These are phyloP conservation scores for Tricladium varicosporioides DNA, from an alignment of 2,329 filamentous ascomycete species.

Conservation along the genomic window DNA sequence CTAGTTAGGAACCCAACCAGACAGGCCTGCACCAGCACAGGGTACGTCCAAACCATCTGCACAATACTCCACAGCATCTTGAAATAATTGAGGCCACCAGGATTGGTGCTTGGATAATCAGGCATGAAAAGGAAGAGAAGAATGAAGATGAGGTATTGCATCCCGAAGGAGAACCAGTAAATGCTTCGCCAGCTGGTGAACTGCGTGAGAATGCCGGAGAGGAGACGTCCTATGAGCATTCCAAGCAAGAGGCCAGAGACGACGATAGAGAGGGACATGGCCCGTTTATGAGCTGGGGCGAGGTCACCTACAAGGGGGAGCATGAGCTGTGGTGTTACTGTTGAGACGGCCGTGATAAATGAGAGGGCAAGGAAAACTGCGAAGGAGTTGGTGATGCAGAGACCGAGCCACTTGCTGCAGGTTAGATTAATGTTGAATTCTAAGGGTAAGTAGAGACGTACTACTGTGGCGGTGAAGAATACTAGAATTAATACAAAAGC, in stretches of 20 bases:
- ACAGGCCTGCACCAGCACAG: conserved; percentile 68
- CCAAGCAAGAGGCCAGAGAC: conserved; percentile 74
- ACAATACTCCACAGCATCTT: conserved; percentile 63
- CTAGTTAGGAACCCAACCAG: conserved; percentile 62
- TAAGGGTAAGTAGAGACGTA: conserved; percentile 37
- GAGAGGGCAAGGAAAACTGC: conserved; percentile 65
- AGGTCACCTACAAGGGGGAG: conserved; percentile 78
- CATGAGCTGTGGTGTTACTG: conserved; percentile 78
- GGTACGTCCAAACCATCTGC: conserved; percentile 61
- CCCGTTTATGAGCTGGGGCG: conserved; percentile 65
- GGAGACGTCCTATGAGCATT: conserved; percentile 70
- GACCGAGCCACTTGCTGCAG: conserved; percentile 57
- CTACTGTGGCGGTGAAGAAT: conserved; percentile 65
- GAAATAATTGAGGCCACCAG: conserved; percentile 61
- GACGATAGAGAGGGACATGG: conserved; percentile 69
- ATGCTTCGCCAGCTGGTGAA: conserved; percentile 74
- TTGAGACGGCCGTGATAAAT: conserved; percentile 73
- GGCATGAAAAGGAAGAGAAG: conserved; percentile 74
- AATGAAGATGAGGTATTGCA: conserved; percentile 65
- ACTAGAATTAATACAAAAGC: conserved; percentile 68
- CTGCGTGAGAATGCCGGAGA: conserved; percentile 73
- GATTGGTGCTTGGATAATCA: conserved; percentile 76
- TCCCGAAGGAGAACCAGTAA: conserved; percentile 73
- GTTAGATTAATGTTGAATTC: neutral
- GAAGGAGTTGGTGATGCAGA: conserved; percentile 68